phyloP scores from a whole-genome alignment of 345 rosid species.

The Aurinia saxatilis region DNA sequence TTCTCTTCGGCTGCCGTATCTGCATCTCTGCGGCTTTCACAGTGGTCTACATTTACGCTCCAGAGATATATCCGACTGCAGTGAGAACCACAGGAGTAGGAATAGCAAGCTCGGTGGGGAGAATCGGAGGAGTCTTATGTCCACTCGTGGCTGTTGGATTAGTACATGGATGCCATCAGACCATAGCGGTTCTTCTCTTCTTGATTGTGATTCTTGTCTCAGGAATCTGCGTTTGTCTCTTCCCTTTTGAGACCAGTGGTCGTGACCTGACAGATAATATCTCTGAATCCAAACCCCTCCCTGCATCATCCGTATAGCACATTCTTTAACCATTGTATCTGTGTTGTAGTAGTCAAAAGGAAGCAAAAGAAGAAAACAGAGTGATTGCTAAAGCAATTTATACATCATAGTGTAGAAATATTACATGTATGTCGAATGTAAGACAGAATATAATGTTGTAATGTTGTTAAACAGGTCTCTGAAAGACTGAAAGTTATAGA shows the following conservation, averaged over 20 bases:
- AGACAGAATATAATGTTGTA: neutral
- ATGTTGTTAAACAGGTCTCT: neutral
- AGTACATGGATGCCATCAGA: slow-evolving; percentile 79
- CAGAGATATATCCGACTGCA: slow-evolving; percentile 93
- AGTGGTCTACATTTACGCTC: slow-evolving; percentile 71
- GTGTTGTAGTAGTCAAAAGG: neutral
- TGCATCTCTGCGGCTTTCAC: slow-evolving; percentile 82
- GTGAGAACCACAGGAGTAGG: slow-evolving; percentile 90
- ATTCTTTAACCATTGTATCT: neutral
- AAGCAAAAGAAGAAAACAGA: neutral
- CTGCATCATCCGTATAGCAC: slow-evolving; percentile 11
- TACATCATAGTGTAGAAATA: neutral
- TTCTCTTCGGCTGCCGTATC: slow-evolving; percentile 75
- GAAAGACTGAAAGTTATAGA: neutral
- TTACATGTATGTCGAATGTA: neutral
- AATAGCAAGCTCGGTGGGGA: slow-evolving; percentile 75
- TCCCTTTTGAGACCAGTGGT: slow-evolving; percentile 86
- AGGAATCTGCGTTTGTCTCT: slow-evolving; percentile 56
- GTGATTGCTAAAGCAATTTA: neutral
- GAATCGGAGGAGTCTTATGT: slow-evolving; percentile 87
- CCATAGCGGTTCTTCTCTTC: slow-evolving; percentile 54
- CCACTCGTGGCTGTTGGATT: slow-evolving; percentile 85
- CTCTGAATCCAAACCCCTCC: slow-evolving; percentile 15
- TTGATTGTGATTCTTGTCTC: slow-evolving; percentile 50
- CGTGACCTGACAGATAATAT: slow-evolving; percentile 50